Conservation (phyloP, 2,329 filamentous ascomycete species). For the Botrytis fabae region DNA sequence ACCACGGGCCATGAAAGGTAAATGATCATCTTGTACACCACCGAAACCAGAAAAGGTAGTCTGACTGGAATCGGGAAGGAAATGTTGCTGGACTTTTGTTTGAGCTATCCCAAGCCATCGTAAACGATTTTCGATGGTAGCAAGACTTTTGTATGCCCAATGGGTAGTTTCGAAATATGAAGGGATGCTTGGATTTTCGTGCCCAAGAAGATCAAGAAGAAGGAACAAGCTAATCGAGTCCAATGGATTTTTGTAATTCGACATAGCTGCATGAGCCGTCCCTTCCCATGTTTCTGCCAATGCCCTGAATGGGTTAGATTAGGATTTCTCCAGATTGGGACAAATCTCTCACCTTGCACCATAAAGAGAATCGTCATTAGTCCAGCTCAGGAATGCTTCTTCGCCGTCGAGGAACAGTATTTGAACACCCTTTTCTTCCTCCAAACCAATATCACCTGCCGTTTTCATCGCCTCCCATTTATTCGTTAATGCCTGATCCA, state of each 20-base stretch:
- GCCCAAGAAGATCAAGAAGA: conserved; percentile 85
- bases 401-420: conserved; percentile 91
- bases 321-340: background rate
- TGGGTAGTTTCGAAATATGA: conserved; percentile 90
- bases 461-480: conserved; percentile 78
- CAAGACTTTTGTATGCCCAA: conserved; percentile 85
- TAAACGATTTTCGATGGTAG: conserved; percentile 71
- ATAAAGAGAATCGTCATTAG: conserved; percentile 79
- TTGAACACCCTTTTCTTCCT: conserved; percentile 81
- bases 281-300: conserved; percentile 81
- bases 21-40: conserved; percentile 78
- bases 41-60: conserved; percentile 51
- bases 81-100: conserved; percentile 55
- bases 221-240: conserved; percentile 84
- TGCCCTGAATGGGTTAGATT: conserved; percentile 49
- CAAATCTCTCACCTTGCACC: conserved; percentile 66
- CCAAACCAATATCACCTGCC: conserved; percentile 58
- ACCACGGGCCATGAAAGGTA: conserved; percentile 84
- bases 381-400: conserved; percentile 85
- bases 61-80: conserved; percentile 62
- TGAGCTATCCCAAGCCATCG: conserved; percentile 66
- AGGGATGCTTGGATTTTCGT: conserved; percentile 66
- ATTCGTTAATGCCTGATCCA: conserved; percentile 75
- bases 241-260: conserved; percentile 73
- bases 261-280: conserved; percentile 66